phyloP scores from a whole-genome alignment of 176 grass and related monocot genomes.

The Alloteropsis semialata region DNA sequence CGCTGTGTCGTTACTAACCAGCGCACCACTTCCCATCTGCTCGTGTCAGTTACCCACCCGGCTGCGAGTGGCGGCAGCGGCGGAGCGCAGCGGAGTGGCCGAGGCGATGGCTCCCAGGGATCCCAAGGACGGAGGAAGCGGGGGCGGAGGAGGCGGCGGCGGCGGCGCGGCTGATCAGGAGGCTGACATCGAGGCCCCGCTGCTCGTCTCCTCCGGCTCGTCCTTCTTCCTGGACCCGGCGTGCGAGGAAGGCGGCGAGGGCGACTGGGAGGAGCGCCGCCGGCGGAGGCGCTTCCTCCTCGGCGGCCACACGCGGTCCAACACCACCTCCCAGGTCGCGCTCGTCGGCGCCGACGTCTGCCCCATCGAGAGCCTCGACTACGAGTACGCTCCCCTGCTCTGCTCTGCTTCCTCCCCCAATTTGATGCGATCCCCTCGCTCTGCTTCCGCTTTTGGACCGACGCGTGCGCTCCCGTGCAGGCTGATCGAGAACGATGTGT shows the following conservation, averaged over 20 bases:
- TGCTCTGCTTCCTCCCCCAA: background rate
- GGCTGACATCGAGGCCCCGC: slow-evolving; percentile 37
- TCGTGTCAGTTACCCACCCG: background rate
- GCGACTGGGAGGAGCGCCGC: slow-evolving; percentile 27
- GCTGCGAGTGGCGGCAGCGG: slow-evolving; percentile 8
- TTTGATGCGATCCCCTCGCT: background rate
- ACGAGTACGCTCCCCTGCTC: slow-evolving; percentile 45
- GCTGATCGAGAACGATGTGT: slow-evolving; percentile 86
- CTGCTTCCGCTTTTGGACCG: background rate
- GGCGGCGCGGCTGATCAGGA: slow-evolving; percentile 26
- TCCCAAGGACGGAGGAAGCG: background rate
- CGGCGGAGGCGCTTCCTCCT: slow-evolving; percentile 23
- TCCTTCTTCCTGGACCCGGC: slow-evolving; percentile 36
- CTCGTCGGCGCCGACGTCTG: slow-evolving; percentile 73
- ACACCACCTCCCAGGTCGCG: slow-evolving; percentile 85
- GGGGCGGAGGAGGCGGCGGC: background rate
- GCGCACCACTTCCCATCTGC: background rate
- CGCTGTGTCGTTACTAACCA: background rate
- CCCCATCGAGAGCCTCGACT: slow-evolving; percentile 94
- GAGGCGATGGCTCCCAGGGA: slow-evolving; percentile 36
- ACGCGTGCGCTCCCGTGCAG: slow-evolving; percentile 23
- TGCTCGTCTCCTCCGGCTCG: slow-evolving; percentile 32
- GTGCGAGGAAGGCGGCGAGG: slow-evolving; percentile 36
- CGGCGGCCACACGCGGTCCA: slow-evolving; percentile 48
- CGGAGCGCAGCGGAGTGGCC: background rate